phyloP scores from a whole-genome alignment of 768 basidiomycete species.

The Butyriboletus loyo region DNA sequence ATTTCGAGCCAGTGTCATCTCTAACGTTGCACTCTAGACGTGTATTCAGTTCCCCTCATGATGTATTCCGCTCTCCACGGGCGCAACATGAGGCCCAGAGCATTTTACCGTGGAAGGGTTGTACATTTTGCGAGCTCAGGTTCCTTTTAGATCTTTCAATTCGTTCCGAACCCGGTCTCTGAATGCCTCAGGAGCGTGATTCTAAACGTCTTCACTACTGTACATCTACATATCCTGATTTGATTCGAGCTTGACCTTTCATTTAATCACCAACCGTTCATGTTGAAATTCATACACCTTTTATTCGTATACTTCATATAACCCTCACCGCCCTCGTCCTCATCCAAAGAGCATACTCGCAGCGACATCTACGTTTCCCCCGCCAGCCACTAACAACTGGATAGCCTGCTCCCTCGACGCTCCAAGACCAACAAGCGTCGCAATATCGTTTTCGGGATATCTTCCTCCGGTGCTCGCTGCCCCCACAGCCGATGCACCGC shows the following conservation, averaged over 20 bases:
- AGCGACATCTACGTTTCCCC: constrained; percentile 85
- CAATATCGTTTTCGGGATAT: constrained; percentile 58
- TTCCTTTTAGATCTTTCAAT: neutral
- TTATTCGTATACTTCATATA: neutral
- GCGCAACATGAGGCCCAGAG: too few relatives aligned
- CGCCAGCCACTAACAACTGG: constrained; percentile 68
- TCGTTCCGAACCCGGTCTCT: neutral
- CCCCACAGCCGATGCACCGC: constrained; percentile 36
- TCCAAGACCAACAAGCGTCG: constrained; percentile 72
- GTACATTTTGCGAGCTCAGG: neutral
- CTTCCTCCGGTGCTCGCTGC: constrained; percentile 47
- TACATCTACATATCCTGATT: constrained; percentile 2
- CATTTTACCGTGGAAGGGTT: too few relatives aligned
- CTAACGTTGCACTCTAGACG: too few relatives aligned
- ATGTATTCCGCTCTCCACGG: too few relatives aligned
- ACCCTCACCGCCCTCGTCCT: neutral
- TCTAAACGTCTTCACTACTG: constrained; percentile 1
- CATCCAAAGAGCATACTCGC: constrained; percentile 78
- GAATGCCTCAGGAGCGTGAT: neutral
- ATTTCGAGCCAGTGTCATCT: too few relatives aligned
- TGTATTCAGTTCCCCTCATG: too few relatives aligned
- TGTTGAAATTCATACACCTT: neutral
- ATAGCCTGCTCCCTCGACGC: constrained; percentile 76
- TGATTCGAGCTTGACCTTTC: neutral
- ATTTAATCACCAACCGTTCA: neutral